phyloP scores from a whole-genome alignment of 2,329 filamentous ascomycete species.

The Neopestalotiopsis sp. region DNA sequence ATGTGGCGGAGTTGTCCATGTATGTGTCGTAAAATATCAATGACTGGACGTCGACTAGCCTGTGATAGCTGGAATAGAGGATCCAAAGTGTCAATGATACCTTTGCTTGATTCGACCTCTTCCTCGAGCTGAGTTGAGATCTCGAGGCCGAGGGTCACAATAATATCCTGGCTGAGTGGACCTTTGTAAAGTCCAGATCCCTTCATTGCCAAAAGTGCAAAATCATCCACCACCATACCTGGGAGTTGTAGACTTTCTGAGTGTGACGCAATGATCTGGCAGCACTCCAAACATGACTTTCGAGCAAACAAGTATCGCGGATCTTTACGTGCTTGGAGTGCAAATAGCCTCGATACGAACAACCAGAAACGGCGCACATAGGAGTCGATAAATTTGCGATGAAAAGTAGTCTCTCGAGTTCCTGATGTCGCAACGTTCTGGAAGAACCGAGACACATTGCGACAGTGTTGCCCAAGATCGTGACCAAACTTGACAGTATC shows the following conservation, averaged over 20 bases:
- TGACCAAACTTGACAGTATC: slow-evolving; percentile 24
- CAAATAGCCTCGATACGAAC: slow-evolving; percentile 31
- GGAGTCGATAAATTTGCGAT: slow-evolving; percentile 32
- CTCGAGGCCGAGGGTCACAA: slow-evolving; percentile 26
- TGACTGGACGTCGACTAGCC: slow-evolving; percentile 24
- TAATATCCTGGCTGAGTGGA: slow-evolving; percentile 27
- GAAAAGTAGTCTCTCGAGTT: slow-evolving; percentile 21
- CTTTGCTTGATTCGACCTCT: slow-evolving; percentile 13
- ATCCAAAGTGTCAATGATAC: slow-evolving; percentile 12
- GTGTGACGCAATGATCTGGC: slow-evolving; percentile 31
- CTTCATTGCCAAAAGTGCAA: slow-evolving; percentile 24
- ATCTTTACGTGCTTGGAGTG: slow-evolving; percentile 26
- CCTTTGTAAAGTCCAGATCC: slow-evolving; percentile 32
- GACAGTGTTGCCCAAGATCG: slow-evolving; percentile 27
- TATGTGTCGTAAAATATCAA: slow-evolving; percentile 24
- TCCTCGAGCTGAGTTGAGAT: slow-evolving; percentile 30
- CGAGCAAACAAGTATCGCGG: slow-evolving; percentile 30
- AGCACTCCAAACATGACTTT: slow-evolving; percentile 31
- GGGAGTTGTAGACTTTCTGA: slow-evolving; percentile 23
- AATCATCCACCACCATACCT: slow-evolving; percentile 24
- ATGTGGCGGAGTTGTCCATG: slow-evolving; percentile 28
- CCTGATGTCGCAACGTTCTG: background rate
- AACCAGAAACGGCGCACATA: slow-evolving; percentile 32
- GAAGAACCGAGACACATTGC: slow-evolving; percentile 28
- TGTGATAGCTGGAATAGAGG: slow-evolving; percentile 24